Evolutionary conservation across 2,329 filamentous ascomycete species (phyloP).

Genomic region (Metarhizium brunneum): DNA sequence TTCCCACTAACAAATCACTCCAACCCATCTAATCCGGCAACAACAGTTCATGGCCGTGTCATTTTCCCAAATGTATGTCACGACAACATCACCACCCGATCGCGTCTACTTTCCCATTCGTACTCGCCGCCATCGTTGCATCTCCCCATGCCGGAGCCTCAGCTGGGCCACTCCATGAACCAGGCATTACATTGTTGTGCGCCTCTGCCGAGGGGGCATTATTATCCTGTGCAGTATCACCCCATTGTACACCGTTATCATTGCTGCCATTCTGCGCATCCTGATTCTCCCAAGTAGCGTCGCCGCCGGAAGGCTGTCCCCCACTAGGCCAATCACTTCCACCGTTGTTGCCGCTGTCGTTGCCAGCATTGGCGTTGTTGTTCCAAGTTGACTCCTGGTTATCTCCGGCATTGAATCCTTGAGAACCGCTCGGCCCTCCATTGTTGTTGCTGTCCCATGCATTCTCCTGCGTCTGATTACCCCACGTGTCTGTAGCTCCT

Average conservation of each 20-base stretch:
- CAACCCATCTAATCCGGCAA: background rate
- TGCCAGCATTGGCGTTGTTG: slow-evolving; percentile 1
- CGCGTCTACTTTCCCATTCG: slow-evolving; percentile 15
- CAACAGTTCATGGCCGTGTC: no score
- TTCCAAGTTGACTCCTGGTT: background rate
- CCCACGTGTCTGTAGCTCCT: background rate
- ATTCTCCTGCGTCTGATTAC: background rate
- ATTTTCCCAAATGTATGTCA: background rate
- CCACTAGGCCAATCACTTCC: background rate
- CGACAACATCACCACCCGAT: background rate
- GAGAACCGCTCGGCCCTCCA: background rate
- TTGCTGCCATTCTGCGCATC: background rate
- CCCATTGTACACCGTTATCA: background rate
- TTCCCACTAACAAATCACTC: background rate
- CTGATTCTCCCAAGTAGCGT: background rate
- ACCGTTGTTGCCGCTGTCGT: background rate
- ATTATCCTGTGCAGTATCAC: background rate
- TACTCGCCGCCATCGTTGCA: slow-evolving; percentile 20
- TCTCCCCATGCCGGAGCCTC: slow-evolving; percentile 20
- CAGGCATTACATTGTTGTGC: slow-evolving; percentile 22
- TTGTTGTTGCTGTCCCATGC: background rate
- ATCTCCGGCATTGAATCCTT: background rate
- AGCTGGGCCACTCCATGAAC: slow-evolving; percentile 16
- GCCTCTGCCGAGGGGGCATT: background rate
- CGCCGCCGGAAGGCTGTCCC: background rate